phyloP scores from a whole-genome alignment of 108 stramenopile species.

The Bacterosira constricta region DNA sequence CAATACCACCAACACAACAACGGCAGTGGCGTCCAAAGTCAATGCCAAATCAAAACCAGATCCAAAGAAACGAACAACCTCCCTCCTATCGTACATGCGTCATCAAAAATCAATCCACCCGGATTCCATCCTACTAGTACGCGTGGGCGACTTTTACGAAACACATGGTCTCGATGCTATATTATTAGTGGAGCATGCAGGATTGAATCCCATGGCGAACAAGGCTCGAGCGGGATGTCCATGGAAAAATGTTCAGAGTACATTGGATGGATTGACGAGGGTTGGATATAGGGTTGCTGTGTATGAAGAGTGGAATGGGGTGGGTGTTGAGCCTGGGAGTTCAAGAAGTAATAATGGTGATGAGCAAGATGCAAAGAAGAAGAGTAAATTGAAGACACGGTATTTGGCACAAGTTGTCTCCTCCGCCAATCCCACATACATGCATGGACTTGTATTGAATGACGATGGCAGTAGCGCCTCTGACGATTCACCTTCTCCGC shows the following conservation, averaged over 20 bases:
- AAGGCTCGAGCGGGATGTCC: constrained; percentile 95
- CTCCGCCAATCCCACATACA: constrained; percentile 89
- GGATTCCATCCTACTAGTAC: constrained; percentile 68
- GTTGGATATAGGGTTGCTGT: constrained; percentile 92
- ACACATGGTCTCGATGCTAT: constrained; percentile 95
- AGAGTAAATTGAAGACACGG: constrained; percentile 65
- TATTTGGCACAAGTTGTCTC: constrained; percentile 88
- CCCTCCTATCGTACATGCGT: constrained; percentile 70
- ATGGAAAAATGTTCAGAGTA: constrained; percentile 84
- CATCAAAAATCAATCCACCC: constrained; percentile 59
- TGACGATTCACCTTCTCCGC: constrained; percentile 21
- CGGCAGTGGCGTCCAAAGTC: neutral
- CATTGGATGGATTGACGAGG: constrained; percentile 82
- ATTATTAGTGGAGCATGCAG: constrained; percentile 92
- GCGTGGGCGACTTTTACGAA: constrained; percentile 98
- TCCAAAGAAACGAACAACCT: too few relatives aligned
- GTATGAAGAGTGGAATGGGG: constrained; percentile 64
- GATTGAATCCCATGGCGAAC: constrained; percentile 95
- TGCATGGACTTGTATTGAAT: constrained; percentile 81
- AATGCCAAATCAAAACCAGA: neutral
- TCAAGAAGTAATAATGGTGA: constrained; percentile 6
- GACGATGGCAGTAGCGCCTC: constrained; percentile 37
- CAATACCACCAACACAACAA: neutral
- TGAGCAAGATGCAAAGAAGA: too few relatives aligned
- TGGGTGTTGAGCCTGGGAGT: constrained; percentile 8